Conservation (phyloP, 2,329 filamentous ascomycete genomes). For the Claviceps sp. region DNA sequence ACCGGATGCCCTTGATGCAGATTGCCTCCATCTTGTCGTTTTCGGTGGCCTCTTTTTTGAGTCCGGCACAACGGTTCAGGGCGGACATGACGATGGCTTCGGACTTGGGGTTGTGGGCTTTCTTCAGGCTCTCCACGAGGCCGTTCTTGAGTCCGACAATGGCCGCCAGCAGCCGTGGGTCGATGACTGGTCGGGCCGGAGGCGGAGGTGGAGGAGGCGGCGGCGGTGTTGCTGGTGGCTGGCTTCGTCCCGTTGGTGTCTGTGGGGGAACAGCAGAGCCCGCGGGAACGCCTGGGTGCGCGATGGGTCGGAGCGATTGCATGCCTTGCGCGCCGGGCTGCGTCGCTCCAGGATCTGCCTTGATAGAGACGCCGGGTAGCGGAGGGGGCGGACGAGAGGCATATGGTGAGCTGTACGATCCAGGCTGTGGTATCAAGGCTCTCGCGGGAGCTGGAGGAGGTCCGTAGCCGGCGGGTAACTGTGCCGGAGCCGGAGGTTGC, state of each 20-base stretch:
- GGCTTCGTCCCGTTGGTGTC: slow-evolving; percentile 8
- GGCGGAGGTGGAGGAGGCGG: slow-evolving; percentile 4
- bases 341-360: slow-evolving; percentile 16
- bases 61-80: slow-evolving; percentile 35
- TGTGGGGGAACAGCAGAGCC: slow-evolving; percentile 6
- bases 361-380: slow-evolving; percentile 13
- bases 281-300: neutral
- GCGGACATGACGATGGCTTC: slow-evolving; percentile 39
- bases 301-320: slow-evolving; percentile 8
- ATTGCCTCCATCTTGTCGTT: slow-evolving; percentile 34
- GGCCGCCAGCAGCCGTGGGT: slow-evolving; percentile 28
- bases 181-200: slow-evolving; percentile 25
- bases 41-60: slow-evolving; percentile 30
- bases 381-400: slow-evolving; percentile 22
- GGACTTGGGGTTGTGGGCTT: slow-evolving; percentile 26
- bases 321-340: slow-evolving; percentile 6
- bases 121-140: slow-evolving; percentile 31
- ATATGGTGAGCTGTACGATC: slow-evolving; percentile 25
- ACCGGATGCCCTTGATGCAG: slow-evolving; percentile 28
- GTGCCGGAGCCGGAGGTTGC: slow-evolving; percentile 21
- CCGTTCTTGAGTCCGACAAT: slow-evolving; percentile 34
- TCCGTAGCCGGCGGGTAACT: slow-evolving; percentile 20
- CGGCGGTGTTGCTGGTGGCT: slow-evolving; percentile 15
- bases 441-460: slow-evolving; percentile 23
- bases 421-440: slow-evolving; percentile 18